Conservation (phyloP, 2,329 filamentous ascomycete genomes). For the Daldinia eschscholtzii region DNA sequence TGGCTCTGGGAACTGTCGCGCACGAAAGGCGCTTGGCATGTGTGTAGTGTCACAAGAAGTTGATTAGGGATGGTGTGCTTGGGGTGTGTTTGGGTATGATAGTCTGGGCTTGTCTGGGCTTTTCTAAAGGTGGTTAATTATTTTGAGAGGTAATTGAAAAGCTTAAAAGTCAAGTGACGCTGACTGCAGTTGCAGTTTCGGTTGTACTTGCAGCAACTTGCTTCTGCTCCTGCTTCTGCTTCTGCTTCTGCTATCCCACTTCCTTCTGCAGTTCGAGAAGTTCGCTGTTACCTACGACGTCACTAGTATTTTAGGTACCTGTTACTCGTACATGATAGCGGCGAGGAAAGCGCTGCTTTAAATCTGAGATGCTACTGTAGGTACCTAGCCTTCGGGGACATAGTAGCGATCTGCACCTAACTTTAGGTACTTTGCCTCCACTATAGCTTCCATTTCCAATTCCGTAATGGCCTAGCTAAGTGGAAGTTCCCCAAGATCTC, state of each 20-base stretch:
- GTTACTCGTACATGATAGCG: slow-evolving; percentile 6
- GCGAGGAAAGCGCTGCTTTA: not conserved
- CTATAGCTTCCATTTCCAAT: slow-evolving; percentile 9
- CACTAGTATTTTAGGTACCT: slow-evolving; percentile 6
- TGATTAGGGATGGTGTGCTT: slow-evolving; percentile 42
- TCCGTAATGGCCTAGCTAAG: not conserved
- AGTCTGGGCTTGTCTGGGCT: slow-evolving; percentile 8
- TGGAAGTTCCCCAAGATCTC: not conserved
- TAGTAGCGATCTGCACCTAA: not conserved
- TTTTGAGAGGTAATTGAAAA: slow-evolving; percentile 29
- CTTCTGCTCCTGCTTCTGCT: slow-evolving; percentile 10
- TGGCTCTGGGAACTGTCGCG: slow-evolving; percentile 41
- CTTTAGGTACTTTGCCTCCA: slow-evolving; percentile 12
- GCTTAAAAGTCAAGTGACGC: slow-evolving; percentile 41
- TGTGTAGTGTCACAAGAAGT: slow-evolving; percentile 44
- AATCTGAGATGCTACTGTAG: too few species aligned
- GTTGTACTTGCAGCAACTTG: not conserved
- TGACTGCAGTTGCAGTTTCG: slow-evolving; percentile 28
- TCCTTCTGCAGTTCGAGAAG: not conserved
- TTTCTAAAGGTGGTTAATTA: slow-evolving; percentile 27
- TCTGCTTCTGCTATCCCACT: not conserved
- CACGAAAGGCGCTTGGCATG: slow-evolving; percentile 45
- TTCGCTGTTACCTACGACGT: slow-evolving; percentile 27
- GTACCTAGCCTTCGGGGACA: too few species aligned
- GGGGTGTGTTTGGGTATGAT: slow-evolving; percentile 27